Percentiles rank a stretch among this genome's conserved stretches.
Conservation (phyloP, 805 yeast species). For the Candida suzukii region DNA sequence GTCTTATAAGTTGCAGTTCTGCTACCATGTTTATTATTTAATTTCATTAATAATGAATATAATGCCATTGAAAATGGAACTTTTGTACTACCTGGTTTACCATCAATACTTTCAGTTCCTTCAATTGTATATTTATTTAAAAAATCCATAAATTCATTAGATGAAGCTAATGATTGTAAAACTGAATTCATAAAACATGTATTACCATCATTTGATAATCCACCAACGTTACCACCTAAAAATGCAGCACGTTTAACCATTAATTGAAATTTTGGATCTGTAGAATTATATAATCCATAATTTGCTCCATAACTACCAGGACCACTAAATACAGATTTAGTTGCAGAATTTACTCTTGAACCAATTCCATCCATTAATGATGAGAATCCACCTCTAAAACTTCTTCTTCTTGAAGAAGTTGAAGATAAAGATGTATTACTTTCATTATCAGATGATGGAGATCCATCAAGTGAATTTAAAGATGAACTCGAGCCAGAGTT, state of each 20-base stretch:
- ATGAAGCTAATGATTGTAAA: constrained; percentile 73
- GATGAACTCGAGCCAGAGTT: background rate
- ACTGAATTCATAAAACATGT: constrained; percentile 95
- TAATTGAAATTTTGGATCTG: constrained; percentile 13
- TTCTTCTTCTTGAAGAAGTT: background rate
- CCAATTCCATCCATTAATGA: constrained; percentile 7
- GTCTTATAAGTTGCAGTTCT: constrained; percentile 59
- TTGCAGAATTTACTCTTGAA: constrained; percentile 3
- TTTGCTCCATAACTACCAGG: background rate
- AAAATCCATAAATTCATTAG: constrained; percentile 51
- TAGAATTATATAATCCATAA: constrained; percentile 5
- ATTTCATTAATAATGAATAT: constrained; percentile 40
- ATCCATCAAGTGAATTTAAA: background rate
- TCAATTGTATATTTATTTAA: constrained; percentile 32
- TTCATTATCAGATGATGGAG: background rate
- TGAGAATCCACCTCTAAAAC: background rate
- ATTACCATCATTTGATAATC: constrained; percentile 83
- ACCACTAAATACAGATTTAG: constrained; percentile 2
- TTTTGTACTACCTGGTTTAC: constrained; percentile 11
- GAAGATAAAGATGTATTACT: background rate
- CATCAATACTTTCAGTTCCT: constrained; percentile 16
- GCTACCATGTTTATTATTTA: constrained; percentile 50
- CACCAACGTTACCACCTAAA: constrained; percentile 75
- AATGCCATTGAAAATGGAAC: constrained; percentile 46
- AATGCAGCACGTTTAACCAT: constrained; percentile 32